A percentile compares a stretch with the other conserved stretches of the same genome.
Conservation (phyloP, 106 monocot genomes). For the Dioscorea alata region DNA sequence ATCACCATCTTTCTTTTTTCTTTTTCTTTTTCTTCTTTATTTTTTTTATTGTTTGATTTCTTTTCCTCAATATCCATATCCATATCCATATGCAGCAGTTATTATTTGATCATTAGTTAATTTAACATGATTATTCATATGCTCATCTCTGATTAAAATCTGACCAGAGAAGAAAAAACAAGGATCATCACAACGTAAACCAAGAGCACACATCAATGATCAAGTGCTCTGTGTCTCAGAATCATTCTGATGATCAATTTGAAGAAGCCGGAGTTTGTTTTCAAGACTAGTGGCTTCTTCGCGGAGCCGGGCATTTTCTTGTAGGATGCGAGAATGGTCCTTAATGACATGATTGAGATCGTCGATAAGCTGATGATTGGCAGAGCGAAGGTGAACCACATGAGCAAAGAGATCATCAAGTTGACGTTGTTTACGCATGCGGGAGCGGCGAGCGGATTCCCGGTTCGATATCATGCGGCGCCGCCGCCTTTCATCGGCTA, state of each 20-base stretch:
- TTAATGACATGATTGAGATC: constrained; percentile 55
- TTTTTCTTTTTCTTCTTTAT: too few species aligned
- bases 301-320: constrained; percentile 46
- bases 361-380: constrained; percentile 63
- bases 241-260: neutral
- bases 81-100: too few species aligned
- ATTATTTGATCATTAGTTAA: too few species aligned
- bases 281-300: constrained; percentile 33
- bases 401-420: constrained; percentile 67
- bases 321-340: constrained; percentile 21
- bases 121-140: too few species aligned
- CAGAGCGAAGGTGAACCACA: constrained; percentile 39
- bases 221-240: too few species aligned
- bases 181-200: too few species aligned
- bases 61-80: too few species aligned
- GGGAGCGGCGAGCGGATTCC: constrained; percentile 82
- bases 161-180: too few species aligned
- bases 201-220: too few species aligned
- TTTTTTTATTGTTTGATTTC: too few species aligned
- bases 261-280: constrained; percentile 29
- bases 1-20: too few species aligned
- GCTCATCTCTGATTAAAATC: too few species aligned
- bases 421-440: constrained; percentile 89
- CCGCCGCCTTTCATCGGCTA: constrained; percentile 52
- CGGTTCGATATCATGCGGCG: constrained; percentile 87